Evolutionary conservation across 371 early-diverging fungal species (phyloP), one percentile per base, ranked within the genome.

Genomic region (Encephalitozoon intestinalis): DNA sequence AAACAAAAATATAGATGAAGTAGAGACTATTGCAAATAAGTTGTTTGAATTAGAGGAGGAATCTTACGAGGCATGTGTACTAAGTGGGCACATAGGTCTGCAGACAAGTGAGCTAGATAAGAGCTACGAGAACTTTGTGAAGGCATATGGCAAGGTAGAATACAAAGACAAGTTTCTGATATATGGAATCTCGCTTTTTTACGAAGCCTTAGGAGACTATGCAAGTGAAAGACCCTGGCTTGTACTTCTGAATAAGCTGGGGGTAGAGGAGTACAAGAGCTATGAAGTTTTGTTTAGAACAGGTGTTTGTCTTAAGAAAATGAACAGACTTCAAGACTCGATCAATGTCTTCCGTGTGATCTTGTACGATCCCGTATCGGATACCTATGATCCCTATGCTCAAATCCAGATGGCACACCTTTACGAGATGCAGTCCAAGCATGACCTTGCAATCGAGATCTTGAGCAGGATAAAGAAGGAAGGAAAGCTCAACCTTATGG

Each of bases 121-220:
- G n/a, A 26, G 64, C 41, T 64, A 72, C 39, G 40, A 34, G 28
- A 25, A 37, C 25, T 72, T 72, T 64, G 39, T 64, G 21, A 46
- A 40, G 37, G 49, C 64, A 37, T 72, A 64, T 34, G 4, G 25
- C 15, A 58, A 64, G 28, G 64, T 40, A 6, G 18, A 5, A 25
- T 49, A 49, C 12, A 49, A 64, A 51, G 73, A 72, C 39, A 37
- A 25, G 4, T 72, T 64, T 39, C 18, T 72, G 4, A 44, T 51
- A 5, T 72, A 72, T 54, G 73, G 73, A 54, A 53, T 72, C 11
- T 63, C 52, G 26, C 49, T 72, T 31, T 39, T 72, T 6, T 72
- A 50, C 26, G 73, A 72, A 8, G 37, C n/a, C 8, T 1, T 64
- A 3, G 73, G 64, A 64, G 41, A 72, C 25, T 64, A 49, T 28